These are phyloP conservation scores for Debaryomyces nepalensis DNA, from an alignment of 1,139 yeast species.

Conservation along the genomic window DNA sequence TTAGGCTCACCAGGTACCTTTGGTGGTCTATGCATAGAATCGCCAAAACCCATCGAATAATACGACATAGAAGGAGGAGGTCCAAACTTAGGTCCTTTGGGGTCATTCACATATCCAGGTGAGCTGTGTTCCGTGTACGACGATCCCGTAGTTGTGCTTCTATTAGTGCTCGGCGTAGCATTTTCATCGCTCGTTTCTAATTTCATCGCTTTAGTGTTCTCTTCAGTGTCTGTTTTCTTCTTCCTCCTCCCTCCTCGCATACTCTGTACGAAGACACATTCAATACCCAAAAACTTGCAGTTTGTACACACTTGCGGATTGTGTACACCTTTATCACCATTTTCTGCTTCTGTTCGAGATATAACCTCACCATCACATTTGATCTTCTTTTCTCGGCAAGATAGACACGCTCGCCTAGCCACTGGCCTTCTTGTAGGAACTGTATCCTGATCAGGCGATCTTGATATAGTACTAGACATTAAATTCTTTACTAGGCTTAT, in stretches of 20 bases:
- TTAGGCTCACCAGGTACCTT: not conserved
- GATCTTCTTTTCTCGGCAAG: slow-evolving; percentile 65
- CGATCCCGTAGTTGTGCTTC: not conserved
- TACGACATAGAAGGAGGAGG: not conserved
- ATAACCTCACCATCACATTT: slow-evolving; percentile 65
- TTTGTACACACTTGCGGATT: slow-evolving; percentile 48
- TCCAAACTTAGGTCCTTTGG: not conserved
- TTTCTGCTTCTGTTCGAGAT: slow-evolving; percentile 23
- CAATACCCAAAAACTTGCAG: slow-evolving; percentile 51
- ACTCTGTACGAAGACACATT: slow-evolving; percentile 62
- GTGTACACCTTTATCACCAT: slow-evolving; percentile 21
- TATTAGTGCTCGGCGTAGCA: not conserved
- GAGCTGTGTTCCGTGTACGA: not conserved
- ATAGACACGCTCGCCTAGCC: slow-evolving; percentile 63
- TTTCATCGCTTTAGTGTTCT: not conserved
- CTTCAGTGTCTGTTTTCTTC: slow-evolving; percentile 3
- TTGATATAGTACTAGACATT: slow-evolving; percentile 4
- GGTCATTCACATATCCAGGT: not conserved
- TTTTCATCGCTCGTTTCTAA: not conserved
- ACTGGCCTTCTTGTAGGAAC: slow-evolving; percentile 33
- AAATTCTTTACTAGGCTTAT: not conserved
- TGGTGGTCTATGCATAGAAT: not conserved
- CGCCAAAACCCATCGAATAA: not conserved
- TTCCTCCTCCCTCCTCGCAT: slow-evolving; percentile 63
- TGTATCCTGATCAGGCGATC: not conserved